phyloP scores from a whole-genome alignment of 495 filamentous ascomycete species.

The Aspergillus affinis region DNA sequence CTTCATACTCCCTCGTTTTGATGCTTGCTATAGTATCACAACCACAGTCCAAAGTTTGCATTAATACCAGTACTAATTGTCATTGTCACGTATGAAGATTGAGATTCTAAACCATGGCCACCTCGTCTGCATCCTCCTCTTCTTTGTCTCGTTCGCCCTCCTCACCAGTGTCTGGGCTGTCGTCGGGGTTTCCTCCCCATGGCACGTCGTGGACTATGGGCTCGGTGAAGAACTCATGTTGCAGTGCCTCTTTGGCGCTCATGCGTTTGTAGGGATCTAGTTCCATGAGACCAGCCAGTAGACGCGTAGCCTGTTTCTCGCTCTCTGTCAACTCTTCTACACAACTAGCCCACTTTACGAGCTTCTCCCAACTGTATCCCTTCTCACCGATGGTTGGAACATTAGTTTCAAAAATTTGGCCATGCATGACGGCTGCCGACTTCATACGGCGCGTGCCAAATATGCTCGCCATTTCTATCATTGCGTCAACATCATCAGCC shows the following conservation, averaged over 20 bases:
- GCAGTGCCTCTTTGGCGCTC: slow-evolving; percentile 57
- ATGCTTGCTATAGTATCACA: background rate
- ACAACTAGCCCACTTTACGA: slow-evolving; percentile 84
- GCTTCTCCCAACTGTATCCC: slow-evolving; percentile 86
- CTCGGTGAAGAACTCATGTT: slow-evolving; percentile 64
- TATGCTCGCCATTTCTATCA: slow-evolving; percentile 95
- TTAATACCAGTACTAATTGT: background rate
- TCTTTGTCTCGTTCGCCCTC: slow-evolving; percentile 33
- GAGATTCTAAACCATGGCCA: slow-evolving; percentile 41
- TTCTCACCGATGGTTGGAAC: slow-evolving; percentile 84
- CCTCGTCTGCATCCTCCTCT: slow-evolving; percentile 45
- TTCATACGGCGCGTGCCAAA: slow-evolving; percentile 87
- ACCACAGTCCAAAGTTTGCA: background rate
- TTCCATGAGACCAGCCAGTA: slow-evolving; percentile 66
- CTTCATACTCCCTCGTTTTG: background rate
- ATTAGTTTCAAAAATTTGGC: slow-evolving; percentile 82
- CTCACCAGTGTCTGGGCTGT: slow-evolving; percentile 40
- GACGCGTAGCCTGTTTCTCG: slow-evolving; percentile 48
- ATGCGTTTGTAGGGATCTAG: slow-evolving; percentile 57
- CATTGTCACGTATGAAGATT: slow-evolving; percentile 18
- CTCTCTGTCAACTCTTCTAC: slow-evolving; percentile 49
- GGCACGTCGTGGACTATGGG: slow-evolving; percentile 47
- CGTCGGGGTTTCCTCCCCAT: slow-evolving; percentile 47
- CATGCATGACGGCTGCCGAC: slow-evolving; percentile 76
- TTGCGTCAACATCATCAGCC: slow-evolving; percentile 91